These are phyloP conservation scores for Solanum arcanum DNA, from an alignment of 257 asterid species.

Conservation along the genomic window DNA sequence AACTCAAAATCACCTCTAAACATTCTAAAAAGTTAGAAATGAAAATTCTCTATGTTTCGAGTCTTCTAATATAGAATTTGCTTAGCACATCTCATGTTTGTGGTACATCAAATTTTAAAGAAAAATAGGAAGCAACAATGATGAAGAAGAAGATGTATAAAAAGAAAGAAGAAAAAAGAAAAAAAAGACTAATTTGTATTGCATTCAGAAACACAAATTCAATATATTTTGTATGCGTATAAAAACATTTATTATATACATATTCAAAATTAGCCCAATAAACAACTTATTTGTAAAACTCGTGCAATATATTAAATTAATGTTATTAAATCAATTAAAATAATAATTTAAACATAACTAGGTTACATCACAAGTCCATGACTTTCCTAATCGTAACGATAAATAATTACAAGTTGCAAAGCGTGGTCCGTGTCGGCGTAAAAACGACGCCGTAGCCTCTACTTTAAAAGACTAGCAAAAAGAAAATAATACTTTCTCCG, in stretches of 20 bases:
- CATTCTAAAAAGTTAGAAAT: background rate
- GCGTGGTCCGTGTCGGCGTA: background rate
- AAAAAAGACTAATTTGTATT: too few relatives aligned
- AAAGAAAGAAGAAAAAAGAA: too few relatives aligned
- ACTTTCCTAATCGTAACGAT: background rate
- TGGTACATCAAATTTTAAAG: background rate
- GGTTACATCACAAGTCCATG: background rate
- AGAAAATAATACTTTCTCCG: too few relatives aligned
- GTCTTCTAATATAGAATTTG: too few relatives aligned
- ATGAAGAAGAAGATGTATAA: background rate
- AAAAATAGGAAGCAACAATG: background rate
- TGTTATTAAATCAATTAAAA: background rate
- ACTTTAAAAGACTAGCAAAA: background rate
- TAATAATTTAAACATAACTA: background rate
- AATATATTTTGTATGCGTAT: too few relatives aligned
- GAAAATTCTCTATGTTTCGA: too few relatives aligned
- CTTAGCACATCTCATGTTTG: too few relatives aligned
- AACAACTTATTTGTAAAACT: too few relatives aligned
- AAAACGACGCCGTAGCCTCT: background rate
- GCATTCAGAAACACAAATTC: background rate
- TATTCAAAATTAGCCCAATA: background rate
- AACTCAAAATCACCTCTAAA: background rate
- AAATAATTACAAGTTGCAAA: background rate
- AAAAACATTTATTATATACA: too few relatives aligned
- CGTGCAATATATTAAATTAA: too few relatives aligned